These are phyloP conservation scores for Coemansia sp. DNA, from an alignment of 192 early-diverging fungal species.

Conservation along the genomic window DNA sequence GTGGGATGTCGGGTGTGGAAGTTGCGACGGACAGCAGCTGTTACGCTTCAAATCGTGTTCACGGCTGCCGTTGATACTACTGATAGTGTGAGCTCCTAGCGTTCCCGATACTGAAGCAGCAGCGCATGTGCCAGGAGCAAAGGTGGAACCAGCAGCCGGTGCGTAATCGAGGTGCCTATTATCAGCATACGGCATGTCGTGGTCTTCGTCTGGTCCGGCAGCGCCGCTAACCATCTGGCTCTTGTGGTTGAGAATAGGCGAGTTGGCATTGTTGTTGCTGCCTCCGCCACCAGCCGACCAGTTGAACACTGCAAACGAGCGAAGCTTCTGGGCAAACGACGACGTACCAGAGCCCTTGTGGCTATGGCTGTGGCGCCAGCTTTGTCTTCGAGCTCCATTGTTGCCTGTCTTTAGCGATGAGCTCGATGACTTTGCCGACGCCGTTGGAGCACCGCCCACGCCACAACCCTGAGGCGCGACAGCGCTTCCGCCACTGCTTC, in stretches of 20 bases:
- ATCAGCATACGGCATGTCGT: conserved; percentile 1
- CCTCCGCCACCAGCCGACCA: conserved; percentile 27
- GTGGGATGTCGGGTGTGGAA: conserved; percentile 6
- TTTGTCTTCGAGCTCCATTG: conserved; percentile 21
- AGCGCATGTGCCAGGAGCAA: not conserved
- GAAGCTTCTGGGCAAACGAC: conserved; percentile 49
- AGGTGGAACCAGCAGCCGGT: not conserved
- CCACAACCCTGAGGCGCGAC: not conserved
- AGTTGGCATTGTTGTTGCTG: conserved; percentile 1
- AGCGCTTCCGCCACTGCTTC: not conserved
- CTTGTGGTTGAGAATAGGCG: not conserved
- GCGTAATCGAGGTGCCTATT: not conserved
- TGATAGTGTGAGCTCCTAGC: not conserved
- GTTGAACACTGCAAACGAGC: conserved; percentile 44
- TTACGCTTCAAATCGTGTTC: conserved; percentile 2
- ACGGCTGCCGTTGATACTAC: conserved; percentile 3
- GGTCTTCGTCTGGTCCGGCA: conserved; percentile 1
- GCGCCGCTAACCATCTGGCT: not conserved
- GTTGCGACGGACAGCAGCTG: conserved; percentile 18
- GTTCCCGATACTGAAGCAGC: not conserved
- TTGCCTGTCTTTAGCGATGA: conserved; percentile 26
- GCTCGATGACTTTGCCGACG: conserved; percentile 44
- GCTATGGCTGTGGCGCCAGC: conserved; percentile 40
- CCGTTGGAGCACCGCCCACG: not conserved
- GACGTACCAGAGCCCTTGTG: conserved; percentile 13